Evolutionary conservation across 1,284 basidiomycete genomes (phyloP).

Genomic region (Ustilago nuda): DNA sequence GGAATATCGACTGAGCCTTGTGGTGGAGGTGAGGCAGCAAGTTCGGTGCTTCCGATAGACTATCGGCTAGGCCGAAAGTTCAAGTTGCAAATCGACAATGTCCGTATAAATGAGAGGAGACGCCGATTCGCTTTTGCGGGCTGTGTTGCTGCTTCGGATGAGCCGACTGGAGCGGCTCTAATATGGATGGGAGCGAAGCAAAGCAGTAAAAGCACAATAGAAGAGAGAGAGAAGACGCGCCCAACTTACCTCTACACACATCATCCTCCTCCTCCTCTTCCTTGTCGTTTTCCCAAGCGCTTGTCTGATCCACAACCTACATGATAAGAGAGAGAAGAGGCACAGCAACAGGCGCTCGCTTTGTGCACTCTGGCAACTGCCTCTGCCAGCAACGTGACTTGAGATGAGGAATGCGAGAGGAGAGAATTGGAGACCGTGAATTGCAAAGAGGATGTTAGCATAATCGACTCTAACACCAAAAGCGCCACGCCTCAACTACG

Average conservation of each 20-base stretch:
- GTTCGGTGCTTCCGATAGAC: slow-evolving; percentile 1
- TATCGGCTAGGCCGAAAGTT: slow-evolving; percentile 1
- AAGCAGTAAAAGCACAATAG: background rate
- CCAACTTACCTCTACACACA: background rate
- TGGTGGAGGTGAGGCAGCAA: background rate
- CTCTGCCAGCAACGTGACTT: background rate
- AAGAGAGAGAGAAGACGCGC: background rate
- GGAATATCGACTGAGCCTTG: background rate
- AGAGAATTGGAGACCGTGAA: background rate
- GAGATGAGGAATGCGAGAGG: background rate
- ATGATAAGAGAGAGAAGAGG: background rate
- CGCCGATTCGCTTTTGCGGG: background rate
- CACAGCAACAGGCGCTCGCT: background rate
- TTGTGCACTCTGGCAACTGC: background rate
- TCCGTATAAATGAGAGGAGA: background rate
- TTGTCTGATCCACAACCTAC: background rate
- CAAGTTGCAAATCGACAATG: background rate
- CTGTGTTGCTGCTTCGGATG: background rate
- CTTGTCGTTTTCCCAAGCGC: background rate
- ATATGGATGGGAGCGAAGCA: background rate
- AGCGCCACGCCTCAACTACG: background rate
- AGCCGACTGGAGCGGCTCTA: background rate
- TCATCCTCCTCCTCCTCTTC: background rate
- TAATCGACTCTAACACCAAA: background rate
- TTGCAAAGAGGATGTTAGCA: background rate